These are phyloP conservation scores for Carallia brachiata DNA, from an alignment of 345 rosid species.

Conservation along the genomic window DNA sequence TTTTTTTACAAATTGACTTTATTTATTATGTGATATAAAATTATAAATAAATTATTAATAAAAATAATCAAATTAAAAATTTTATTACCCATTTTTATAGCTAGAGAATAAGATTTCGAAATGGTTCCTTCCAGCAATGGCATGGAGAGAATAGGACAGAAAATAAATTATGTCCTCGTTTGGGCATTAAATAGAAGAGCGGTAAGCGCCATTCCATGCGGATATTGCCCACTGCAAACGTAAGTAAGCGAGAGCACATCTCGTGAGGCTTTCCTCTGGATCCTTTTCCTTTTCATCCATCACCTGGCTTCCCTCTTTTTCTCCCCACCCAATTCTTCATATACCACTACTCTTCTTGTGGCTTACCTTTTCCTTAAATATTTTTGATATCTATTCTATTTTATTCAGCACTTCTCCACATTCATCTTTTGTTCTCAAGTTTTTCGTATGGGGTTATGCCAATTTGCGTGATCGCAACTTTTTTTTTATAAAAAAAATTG, in stretches of 20 bases:
- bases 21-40: too few species aligned
- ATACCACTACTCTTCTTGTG: neutral
- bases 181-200: neutral
- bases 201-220: neutral
- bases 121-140: constrained; percentile 5
- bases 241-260: neutral
- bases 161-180: neutral
- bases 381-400: neutral
- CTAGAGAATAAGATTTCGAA: neutral
- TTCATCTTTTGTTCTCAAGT: neutral
- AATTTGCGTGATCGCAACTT: neutral
- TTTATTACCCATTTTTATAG: too few species aligned
- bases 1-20: too few species aligned
- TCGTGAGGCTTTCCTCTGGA: neutral
- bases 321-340: neutral
- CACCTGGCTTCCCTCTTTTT: too few species aligned
- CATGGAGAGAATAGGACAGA: constrained; percentile 1
- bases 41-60: too few species aligned
- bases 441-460: neutral
- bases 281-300: neutral
- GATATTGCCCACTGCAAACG: constrained; percentile 5
- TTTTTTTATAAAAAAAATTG: neutral
- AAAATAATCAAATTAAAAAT: too few species aligned
- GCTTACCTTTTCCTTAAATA: neutral
- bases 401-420: too few species aligned